Conservation (phyloP, 1,284 basidiomycete genomes). For the Clitocybe nebularis region DNA sequence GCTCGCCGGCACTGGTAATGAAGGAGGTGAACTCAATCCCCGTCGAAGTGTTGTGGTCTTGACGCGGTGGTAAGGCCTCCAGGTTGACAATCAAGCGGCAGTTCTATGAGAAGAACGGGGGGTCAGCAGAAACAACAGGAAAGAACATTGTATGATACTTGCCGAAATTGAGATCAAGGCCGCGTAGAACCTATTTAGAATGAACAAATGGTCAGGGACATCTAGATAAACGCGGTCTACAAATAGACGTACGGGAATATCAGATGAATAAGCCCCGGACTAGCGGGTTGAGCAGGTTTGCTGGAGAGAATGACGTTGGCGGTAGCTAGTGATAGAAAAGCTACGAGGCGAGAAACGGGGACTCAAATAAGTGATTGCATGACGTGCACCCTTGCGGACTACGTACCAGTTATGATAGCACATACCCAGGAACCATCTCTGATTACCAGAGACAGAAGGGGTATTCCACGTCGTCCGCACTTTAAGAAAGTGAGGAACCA, state of each 20-base stretch:
- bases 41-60: background rate
- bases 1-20: background rate
- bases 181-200: too few species aligned
- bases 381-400: too few species aligned
- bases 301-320: background rate
- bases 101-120: background rate
- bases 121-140: background rate
- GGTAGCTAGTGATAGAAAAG: background rate
- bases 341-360: background rate
- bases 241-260: background rate
- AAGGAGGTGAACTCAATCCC: background rate
- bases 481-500: background rate
- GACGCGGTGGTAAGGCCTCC: background rate
- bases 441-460: background rate
- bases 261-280: background rate
- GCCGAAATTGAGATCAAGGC: background rate
- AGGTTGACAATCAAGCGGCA: background rate
- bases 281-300: background rate
- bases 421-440: background rate
- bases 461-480: background rate
- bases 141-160: background rate
- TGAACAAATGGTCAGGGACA: background rate
- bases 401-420: background rate
- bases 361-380: background rate
- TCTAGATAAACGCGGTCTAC: background rate